Percentiles rank a stretch among this genome's conserved stretches.
These are phyloP conservation scores for Amylocarpus encephaloides DNA, from an alignment of 2,329 filamentous ascomycete genomes.

Conservation along the genomic window DNA sequence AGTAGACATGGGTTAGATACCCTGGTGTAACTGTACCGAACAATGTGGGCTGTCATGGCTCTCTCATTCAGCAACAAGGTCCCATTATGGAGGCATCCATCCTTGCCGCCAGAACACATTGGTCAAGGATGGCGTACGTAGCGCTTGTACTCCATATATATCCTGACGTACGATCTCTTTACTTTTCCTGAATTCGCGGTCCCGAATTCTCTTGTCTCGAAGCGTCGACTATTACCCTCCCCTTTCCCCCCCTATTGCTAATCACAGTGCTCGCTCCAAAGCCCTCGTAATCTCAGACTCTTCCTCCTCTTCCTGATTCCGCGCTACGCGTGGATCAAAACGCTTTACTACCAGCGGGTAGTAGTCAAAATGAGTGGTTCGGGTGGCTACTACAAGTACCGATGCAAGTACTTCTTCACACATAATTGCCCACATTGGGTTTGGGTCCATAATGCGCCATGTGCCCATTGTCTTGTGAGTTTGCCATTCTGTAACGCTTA, in stretches of 20 bases:
- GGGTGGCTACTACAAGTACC: slow-evolving; percentile 42
- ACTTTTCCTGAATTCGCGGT: slow-evolving; percentile 23
- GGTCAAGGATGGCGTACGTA: too few relatives aligned
- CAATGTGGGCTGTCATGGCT: too few relatives aligned
- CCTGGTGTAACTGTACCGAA: too few relatives aligned
- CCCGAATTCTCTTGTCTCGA: slow-evolving; percentile 8
- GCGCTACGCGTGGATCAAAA: slow-evolving; percentile 20
- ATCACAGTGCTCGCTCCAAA: slow-evolving; percentile 8
- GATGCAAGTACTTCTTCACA: slow-evolving; percentile 49
- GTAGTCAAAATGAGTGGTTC: slow-evolving; percentile 29
- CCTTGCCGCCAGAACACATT: background rate
- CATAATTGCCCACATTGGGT: slow-evolving; percentile 50
- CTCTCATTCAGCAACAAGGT: too few relatives aligned
- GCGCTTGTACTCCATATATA: slow-evolving; percentile 27
- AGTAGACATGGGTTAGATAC: too few relatives aligned
- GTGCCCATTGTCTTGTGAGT: slow-evolving; percentile 45
- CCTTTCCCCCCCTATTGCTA: background rate
- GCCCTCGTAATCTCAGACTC: background rate
- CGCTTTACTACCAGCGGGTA: slow-evolving; percentile 30
- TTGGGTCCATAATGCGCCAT: slow-evolving; percentile 45
- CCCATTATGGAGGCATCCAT: background rate
- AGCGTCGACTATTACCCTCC: background rate
- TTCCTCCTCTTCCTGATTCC: slow-evolving; percentile 3
- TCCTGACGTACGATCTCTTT: slow-evolving; percentile 25
- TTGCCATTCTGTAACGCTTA: slow-evolving; percentile 8